Base-by-base conservation (phyloP, 2,329 filamentous ascomycete genomes). In the Canariomyces notabilis region DNA sequence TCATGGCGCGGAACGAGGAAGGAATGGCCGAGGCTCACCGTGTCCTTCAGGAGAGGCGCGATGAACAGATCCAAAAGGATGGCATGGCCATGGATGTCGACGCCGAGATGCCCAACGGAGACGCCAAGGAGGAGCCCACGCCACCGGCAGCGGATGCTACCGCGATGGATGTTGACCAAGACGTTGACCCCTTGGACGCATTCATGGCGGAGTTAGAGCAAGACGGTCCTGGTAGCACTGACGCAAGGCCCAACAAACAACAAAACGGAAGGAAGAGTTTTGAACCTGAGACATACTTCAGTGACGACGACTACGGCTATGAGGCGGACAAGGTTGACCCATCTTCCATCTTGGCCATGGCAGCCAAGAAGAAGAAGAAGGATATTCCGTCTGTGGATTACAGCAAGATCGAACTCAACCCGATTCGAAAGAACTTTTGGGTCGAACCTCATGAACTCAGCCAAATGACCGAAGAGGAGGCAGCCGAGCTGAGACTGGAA, bases 401-500 rank as follows among this genome's bases (percentile, higher is more conserved):
- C 66, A 77, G 74, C 58, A 97, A 96, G 67, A 70, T 94, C 54
- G 80, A 90, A 45, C 83, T 97, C 58, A 80, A 90, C 57, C 79
- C 85, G 3, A 89, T 98, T 63, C 80, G 91, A 52, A 96, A 95
- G 71, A 85, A 89, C 64, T 98, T 98, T 67, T 98, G 95, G 76
- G 83, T 86, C 8, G 90, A 97, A 63, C 90, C 93, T 8, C 75
- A 81, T 16, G 90, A 98, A 64, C 70, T 97, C 52, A 78, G 82
- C 40, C 79, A 86, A 36, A 83, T 97, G 77, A 89, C 82, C 2
- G 85, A 94, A 54, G 87, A 86, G 46, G 90, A 97, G 57, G 79
- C 94, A 45, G 79, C 82, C 35, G 86, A 87, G 55, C 67, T 98
- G 44, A 82, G 93, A 38, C 70, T 91, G 49, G 89, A 97, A 64